Evolutionary conservation across 768 basidiomycete genomes (phyloP).

Genomic region (Auriscalpium microsporum): DNA sequence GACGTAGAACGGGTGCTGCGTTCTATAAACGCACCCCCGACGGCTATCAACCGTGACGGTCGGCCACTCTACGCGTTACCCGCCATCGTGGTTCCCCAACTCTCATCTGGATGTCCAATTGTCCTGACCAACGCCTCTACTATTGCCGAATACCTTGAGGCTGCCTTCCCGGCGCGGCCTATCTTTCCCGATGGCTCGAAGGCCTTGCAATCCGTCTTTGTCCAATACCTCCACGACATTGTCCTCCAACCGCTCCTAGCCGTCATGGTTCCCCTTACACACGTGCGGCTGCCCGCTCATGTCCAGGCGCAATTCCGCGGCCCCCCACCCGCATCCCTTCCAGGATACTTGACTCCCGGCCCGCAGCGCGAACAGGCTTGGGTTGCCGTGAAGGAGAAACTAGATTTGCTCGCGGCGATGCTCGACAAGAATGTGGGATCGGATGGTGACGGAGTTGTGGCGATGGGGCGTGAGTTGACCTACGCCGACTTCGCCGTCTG

Average conservation of each 20-base stretch:
- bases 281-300: conserved; percentile 49
- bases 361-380: conserved; percentile 57
- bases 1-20: conserved; percentile 57
- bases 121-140: conserved; percentile 50
- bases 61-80: conserved; percentile 61
- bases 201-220: conserved; percentile 61
- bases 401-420: conserved; percentile 52
- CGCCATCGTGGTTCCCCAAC: conserved; percentile 53
- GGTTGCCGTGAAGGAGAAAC: conserved; percentile 56
- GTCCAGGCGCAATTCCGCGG: conserved; percentile 43
- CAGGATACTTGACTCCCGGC: conserved; percentile 20
- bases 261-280: conserved; percentile 62
- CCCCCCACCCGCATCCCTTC: conserved; percentile 9
- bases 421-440: conserved; percentile 55
- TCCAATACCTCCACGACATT: conserved; percentile 58
- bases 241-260: conserved; percentile 58
- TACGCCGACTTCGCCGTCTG: conserved; percentile 73
- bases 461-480: conserved; percentile 55
- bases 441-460: conserved; percentile 59
- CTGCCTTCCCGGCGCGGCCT: conserved; percentile 57
- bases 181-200: conserved; percentile 64
- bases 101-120: conserved; percentile 35
- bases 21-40: conserved; percentile 51
- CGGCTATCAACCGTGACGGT: conserved; percentile 44
- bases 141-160: conserved; percentile 69